Evolutionary conservation across 2,329 filamentous ascomycete genomes (phyloP), one percentile per base, ranked within the genome.

Genomic region (Alternaria alternata): DNA sequence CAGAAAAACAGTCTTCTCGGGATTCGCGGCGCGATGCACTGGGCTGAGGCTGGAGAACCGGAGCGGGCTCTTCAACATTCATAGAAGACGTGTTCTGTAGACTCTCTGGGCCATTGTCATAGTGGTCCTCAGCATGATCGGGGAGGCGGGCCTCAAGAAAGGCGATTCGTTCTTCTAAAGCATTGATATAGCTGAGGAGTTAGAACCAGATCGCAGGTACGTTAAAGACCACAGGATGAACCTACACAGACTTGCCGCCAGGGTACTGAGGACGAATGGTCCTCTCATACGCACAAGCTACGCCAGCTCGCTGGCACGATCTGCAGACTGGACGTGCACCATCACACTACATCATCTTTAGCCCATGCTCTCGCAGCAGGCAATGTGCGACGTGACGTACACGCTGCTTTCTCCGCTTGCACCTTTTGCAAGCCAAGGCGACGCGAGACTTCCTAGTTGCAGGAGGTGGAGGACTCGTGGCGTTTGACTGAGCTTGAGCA

Each of bases 71-170:
- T 26, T 56, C 52, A 14, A 30, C 30, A 51, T 4, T 24, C 11
- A 42, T 56, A 11, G 38, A 38, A 30, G 52, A 28, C 14, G 18
- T 24, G 39, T 36, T 39, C 20, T 55, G 57, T 7, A 51, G 7
- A 26, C 32, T 36, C 1, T 59, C 57, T 18, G 39, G 43, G 18
- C 61, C 41, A 28, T 57, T 51, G 18, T 60, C 58, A 44, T 70
- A 69, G 51, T 73, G 70, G 52, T 73, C 70, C 24, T 68, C 56
- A 8, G 67, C 67, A 63, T 73, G 65, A 38, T 66, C 69, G 5
- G 70, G 69, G 18, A 73, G 62, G 43, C 66, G 66, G 32, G 69
- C 69, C 41, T 73, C 69, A 3, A 73, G 61, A 44, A 73, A 73
- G 7, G 70, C 70, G 14, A 73, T 68, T 1, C 70, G 59, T 48